Evolutionary conservation across 352 stramenopile species (phyloP).

Genomic region (Globisporangium irregulare): DNA sequence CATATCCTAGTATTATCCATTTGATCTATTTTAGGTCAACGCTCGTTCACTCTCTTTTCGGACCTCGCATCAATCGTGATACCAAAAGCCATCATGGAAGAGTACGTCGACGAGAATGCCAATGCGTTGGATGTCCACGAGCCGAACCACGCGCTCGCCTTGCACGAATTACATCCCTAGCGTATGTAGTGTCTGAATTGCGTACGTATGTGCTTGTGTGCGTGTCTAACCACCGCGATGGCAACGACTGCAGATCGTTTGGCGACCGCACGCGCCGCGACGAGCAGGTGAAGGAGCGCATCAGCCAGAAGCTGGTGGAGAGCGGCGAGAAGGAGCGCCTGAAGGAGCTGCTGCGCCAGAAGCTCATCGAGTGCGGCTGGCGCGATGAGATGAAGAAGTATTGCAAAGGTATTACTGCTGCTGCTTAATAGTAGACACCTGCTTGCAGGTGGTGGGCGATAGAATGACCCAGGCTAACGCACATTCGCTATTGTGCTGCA

Average conservation of each 20-base stretch:
- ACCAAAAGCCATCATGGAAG: too few relatives aligned
- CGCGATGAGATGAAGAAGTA: conserved; percentile 89
- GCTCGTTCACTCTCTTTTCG: too few relatives aligned
- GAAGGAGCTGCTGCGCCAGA: conserved; percentile 84
- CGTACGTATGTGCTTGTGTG: neutral
- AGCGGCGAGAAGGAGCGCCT: conserved; percentile 89
- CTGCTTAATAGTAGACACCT: neutral
- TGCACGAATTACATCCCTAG: too few relatives aligned
- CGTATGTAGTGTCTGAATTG: too few relatives aligned
- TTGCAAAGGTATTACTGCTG: conserved; percentile 66
- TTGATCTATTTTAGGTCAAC: too few relatives aligned
- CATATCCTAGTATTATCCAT: too few relatives aligned
- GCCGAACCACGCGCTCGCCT: too few relatives aligned
- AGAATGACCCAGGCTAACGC: neutral
- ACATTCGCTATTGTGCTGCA: conserved; percentile 16
- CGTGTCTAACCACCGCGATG: neutral
- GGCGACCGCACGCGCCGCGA: conserved; percentile 55
- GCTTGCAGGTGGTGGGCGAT: neutral
- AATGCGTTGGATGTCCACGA: too few relatives aligned
- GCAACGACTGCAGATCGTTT: conserved; percentile 32
- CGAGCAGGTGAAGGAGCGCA: conserved; percentile 67
- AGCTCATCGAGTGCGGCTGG: conserved; percentile 91
- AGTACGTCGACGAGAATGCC: too few relatives aligned
- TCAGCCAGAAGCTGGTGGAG: conserved; percentile 87
- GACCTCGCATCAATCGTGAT: too few relatives aligned